Conservation (phyloP, 768 basidiomycete genomes). For the Lentinus tigrinus region DNA sequence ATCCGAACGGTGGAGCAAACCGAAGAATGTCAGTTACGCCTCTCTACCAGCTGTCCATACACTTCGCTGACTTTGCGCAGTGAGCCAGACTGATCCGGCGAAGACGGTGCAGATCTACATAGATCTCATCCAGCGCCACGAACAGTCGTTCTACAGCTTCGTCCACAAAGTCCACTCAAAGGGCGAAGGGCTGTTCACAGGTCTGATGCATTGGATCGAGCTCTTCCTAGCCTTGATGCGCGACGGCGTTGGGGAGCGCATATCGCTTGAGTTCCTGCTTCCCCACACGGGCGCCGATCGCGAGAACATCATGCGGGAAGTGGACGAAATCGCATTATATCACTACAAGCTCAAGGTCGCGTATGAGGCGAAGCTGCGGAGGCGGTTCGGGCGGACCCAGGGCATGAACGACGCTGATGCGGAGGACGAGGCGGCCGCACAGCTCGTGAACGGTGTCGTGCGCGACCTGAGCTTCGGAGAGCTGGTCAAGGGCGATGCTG, state of each 20-base stretch:
- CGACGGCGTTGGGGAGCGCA: slow-evolving; percentile 71
- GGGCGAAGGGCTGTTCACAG: slow-evolving; percentile 90
- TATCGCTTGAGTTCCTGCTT: slow-evolving; percentile 87
- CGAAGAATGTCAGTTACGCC: slow-evolving; percentile 71
- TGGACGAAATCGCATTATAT: slow-evolving; percentile 87
- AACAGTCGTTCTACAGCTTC: slow-evolving; percentile 93
- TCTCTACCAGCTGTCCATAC: no score
- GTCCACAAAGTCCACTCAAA: slow-evolving; percentile 99
- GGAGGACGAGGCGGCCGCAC: slow-evolving; percentile 82
- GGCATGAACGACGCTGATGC: slow-evolving; percentile 55
- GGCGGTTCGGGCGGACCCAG: slow-evolving; percentile 69
- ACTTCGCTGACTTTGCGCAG: slow-evolving; percentile 36
- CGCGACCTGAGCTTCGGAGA: slow-evolving; percentile 82
- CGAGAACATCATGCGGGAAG: slow-evolving; percentile 72
- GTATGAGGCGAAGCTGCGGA: slow-evolving; percentile 89
- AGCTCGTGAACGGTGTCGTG: slow-evolving; percentile 78
- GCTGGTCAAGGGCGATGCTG: slow-evolving; percentile 71
- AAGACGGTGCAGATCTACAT: slow-evolving; percentile 91
- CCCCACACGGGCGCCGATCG: slow-evolving; percentile 82
- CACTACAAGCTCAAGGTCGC: slow-evolving; percentile 94
- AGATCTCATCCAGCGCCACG: slow-evolving; percentile 89
- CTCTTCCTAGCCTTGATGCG: slow-evolving; percentile 88
- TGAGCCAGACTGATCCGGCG: slow-evolving; percentile 79
- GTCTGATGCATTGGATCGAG: slow-evolving; percentile 96
- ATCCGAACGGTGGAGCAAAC: slow-evolving; percentile 91